These are phyloP conservation scores for Steccherinum ochraceum DNA, from an alignment of 768 basidiomycete species.

Conservation along the genomic window DNA sequence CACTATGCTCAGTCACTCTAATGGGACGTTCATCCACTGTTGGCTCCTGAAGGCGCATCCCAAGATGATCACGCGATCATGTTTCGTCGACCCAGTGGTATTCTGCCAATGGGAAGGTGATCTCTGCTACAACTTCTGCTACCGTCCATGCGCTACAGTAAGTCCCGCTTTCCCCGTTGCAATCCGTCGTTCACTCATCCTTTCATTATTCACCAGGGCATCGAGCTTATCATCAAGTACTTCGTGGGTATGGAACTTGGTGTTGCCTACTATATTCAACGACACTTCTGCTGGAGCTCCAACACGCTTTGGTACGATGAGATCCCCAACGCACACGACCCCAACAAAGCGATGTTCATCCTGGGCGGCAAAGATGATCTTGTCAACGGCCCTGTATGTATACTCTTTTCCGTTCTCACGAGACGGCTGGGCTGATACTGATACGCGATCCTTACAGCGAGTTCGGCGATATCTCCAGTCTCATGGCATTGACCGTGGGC, in stretches of 20 bases:
- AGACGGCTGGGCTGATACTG: no score
- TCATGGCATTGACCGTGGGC: slow-evolving; percentile 64
- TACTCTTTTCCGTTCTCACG: background rate
- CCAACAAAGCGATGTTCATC: slow-evolving; percentile 61
- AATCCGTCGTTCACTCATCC: slow-evolving; percentile 1
- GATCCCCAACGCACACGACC: slow-evolving; percentile 72
- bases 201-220: slow-evolving; percentile 39
- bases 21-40: slow-evolving; percentile 80
- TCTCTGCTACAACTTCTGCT: slow-evolving; percentile 89
- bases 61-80: slow-evolving; percentile 62
- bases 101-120: slow-evolving; percentile 97
- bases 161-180: slow-evolving; percentile 17
- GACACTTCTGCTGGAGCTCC: slow-evolving; percentile 80
- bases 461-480: slow-evolving; percentile 68
- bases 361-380: slow-evolving; percentile 83
- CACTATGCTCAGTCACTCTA: slow-evolving; percentile 82
- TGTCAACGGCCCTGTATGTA: slow-evolving; percentile 58
- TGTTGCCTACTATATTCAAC: slow-evolving; percentile 76
- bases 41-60: slow-evolving; percentile 85
- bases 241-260: slow-evolving; percentile 87
- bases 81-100: slow-evolving; percentile 87
- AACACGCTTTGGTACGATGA: slow-evolving; percentile 91
- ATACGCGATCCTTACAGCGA: slow-evolving; percentile 43
- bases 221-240: slow-evolving; percentile 79
- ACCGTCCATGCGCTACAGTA: slow-evolving; percentile 61